These are phyloP conservation scores for Mucor sp. DNA, from an alignment of 371 early-diverging fungal genomes.

Conservation along the genomic window DNA sequence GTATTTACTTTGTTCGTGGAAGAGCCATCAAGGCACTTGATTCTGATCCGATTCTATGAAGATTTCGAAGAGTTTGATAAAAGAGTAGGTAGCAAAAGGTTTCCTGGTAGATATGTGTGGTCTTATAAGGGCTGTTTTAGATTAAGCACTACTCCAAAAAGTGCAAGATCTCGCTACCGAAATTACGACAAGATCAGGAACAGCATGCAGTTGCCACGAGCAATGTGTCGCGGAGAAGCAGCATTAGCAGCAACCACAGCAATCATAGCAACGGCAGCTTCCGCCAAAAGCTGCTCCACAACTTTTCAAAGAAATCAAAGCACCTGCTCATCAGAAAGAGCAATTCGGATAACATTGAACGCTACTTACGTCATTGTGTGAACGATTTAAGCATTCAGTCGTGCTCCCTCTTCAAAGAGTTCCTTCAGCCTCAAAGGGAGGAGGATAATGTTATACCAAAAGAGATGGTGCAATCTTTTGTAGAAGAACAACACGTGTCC, in stretches of 20 bases:
- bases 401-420: constrained; percentile 50
- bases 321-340: constrained; percentile 19
- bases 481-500: constrained; percentile 18
- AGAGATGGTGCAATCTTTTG: constrained; percentile 25
- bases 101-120: no score
- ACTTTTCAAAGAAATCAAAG: constrained; percentile 25
- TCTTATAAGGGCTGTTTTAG: constrained; percentile 1
- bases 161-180: constrained; percentile 31
- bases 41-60: constrained; percentile 56
- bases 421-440: constrained; percentile 47
- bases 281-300: constrained; percentile 22
- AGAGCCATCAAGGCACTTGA: constrained; percentile 44
- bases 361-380: constrained; percentile 42
- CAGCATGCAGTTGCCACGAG: not conserved
- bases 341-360: constrained; percentile 49
- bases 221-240: not conserved
- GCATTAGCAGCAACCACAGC: not conserved
- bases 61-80: constrained; percentile 66
- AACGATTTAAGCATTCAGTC: constrained; percentile 32
- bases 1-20: constrained; percentile 62
- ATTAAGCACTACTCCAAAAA: constrained; percentile 35
- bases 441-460: constrained; percentile 39
- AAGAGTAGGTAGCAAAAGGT: constrained; percentile 37
- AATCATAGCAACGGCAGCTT: constrained; percentile 10
- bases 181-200: constrained; percentile 12